phyloP scores from a whole-genome alignment of 2,329 filamentous ascomycete genomes.

The Fusarium sp. region DNA sequence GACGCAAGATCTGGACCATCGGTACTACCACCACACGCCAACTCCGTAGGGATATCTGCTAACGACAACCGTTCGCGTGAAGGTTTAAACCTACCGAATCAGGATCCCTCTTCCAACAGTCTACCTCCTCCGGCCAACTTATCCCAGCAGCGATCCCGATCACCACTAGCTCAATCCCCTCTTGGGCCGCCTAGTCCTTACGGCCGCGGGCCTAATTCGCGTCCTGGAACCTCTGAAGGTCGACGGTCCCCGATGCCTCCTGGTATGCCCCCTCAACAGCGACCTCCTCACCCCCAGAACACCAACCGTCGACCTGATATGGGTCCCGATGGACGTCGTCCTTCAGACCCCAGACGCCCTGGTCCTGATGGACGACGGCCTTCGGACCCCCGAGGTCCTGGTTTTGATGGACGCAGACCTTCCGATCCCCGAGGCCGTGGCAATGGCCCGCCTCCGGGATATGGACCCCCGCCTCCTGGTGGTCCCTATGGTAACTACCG shows the following conservation, averaged over 20 bases:
- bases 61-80: constrained; percentile 67
- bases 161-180: constrained; percentile 57
- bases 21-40: constrained; percentile 65
- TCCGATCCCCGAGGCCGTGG: constrained; percentile 35
- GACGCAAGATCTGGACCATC: constrained; percentile 57
- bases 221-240: constrained; percentile 51
- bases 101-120: constrained; percentile 53
- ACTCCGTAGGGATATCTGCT: constrained; percentile 65
- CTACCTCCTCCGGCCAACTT: constrained; percentile 58
- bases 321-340: constrained; percentile 36
- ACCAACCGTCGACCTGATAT: constrained; percentile 47
- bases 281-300: constrained; percentile 49
- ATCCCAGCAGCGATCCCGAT: constrained; percentile 58
- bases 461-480: constrained; percentile 38
- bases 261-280: constrained; percentile 46
- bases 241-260: constrained; percentile 49
- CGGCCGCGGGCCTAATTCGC: constrained; percentile 50
- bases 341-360: constrained; percentile 29
- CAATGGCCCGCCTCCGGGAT: constrained; percentile 39
- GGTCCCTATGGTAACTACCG: constrained; percentile 41
- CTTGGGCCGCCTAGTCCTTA: constrained; percentile 52
- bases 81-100: constrained; percentile 60
- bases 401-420: constrained; percentile 37
- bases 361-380: constrained; percentile 41
- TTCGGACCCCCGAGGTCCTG: constrained; percentile 38